phyloP scores from a whole-genome alignment of 1,284 basidiomycete species.

The Marasmius tenuissimus region DNA sequence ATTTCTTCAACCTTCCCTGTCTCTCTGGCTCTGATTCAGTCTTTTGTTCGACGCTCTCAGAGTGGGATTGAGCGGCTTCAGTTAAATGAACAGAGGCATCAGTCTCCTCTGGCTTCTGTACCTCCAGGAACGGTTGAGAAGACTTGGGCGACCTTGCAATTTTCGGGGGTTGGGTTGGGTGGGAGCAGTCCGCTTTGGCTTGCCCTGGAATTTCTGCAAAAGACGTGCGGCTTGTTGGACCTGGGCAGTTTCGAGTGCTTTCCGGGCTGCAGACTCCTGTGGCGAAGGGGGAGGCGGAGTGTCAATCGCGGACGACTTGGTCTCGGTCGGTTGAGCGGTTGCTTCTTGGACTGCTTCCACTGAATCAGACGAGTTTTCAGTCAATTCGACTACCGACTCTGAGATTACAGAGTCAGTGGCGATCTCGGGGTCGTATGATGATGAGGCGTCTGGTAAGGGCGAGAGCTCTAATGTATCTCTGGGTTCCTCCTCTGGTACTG shows the following conservation, averaged over 20 bases:
- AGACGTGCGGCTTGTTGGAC: slow-evolving; percentile 4
- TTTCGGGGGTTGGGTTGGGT: neutral
- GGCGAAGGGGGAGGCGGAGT: neutral
- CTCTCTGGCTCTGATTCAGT: neutral
- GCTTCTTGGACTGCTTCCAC: neutral
- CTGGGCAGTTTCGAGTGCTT: slow-evolving; percentile 4
- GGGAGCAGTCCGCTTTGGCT: neutral
- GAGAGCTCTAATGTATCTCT: too few relatives aligned
- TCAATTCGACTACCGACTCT: too few relatives aligned
- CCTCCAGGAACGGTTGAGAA: neutral
- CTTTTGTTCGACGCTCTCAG: neutral
- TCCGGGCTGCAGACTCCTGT: neutral
- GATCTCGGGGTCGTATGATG: too few relatives aligned
- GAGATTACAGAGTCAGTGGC: too few relatives aligned
- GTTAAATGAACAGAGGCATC: neutral
- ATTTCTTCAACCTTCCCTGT: neutral
- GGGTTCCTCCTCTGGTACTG: too few relatives aligned
- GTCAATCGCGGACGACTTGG: neutral
- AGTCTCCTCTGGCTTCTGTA: neutral
- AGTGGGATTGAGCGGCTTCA: neutral
- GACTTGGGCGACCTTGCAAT: neutral
- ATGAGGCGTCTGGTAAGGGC: too few relatives aligned
- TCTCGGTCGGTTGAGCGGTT: neutral
- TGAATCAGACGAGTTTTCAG: too few relatives aligned
- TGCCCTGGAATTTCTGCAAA: slow-evolving; percentile 1